These are phyloP conservation scores for Exophiala sp. DNA, from an alignment of 2,329 filamentous ascomycete species.

Conservation along the genomic window DNA sequence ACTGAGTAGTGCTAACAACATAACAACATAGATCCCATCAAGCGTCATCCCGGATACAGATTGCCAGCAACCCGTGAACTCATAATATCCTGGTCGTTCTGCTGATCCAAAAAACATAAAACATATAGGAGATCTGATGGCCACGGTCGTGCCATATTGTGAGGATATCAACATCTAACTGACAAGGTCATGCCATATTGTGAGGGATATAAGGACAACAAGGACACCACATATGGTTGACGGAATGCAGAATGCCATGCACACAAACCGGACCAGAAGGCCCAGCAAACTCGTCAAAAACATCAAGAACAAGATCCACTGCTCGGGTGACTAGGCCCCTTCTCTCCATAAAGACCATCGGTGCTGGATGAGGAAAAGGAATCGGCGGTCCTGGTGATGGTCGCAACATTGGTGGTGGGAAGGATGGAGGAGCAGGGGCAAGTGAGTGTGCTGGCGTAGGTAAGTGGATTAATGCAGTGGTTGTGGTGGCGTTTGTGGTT, in stretches of 20 bases:
- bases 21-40: too few species aligned
- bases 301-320: background rate
- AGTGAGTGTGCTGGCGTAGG: background rate
- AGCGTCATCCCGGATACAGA: too few species aligned
- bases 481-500: too few species aligned
- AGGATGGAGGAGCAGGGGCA: background rate
- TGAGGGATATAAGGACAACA: background rate
- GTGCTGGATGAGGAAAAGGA: background rate
- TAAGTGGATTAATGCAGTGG: background rate
- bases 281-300: background rate
- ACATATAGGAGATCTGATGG: too few species aligned
- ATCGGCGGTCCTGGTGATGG: background rate
- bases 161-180: conserved; percentile 15
- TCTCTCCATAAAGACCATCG: background rate
- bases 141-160: too few species aligned
- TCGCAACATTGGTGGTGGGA: background rate
- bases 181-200: background rate
- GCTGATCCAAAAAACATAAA: too few species aligned
- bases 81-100: too few species aligned
- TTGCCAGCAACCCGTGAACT: too few species aligned
- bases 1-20: too few species aligned
- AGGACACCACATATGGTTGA: background rate
- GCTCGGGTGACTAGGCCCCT: background rate
- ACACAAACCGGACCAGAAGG: background rate
- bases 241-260: background rate